These are phyloP conservation scores for Bipolaris victoriae DNA, from an alignment of 2,329 filamentous ascomycete species.

Conservation along the genomic window DNA sequence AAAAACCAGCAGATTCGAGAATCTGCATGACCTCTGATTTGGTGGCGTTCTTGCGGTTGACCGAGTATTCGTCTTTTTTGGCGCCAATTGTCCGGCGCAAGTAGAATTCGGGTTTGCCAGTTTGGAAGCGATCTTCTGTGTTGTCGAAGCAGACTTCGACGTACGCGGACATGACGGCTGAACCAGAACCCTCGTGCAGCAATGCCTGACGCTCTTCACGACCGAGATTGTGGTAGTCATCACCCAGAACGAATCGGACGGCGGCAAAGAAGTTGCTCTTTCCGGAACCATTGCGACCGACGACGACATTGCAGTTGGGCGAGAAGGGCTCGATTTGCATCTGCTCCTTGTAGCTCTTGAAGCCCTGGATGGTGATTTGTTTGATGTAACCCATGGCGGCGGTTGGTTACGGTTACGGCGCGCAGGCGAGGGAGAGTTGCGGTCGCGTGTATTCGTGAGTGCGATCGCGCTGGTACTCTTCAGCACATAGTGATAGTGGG, in stretches of 20 bases:
- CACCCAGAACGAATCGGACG: conserved; percentile 96
- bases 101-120: conserved; percentile 86
- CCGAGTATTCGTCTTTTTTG: conserved; percentile 98
- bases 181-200: conserved; percentile 97
- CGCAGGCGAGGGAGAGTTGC: neutral
- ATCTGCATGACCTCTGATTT: conserved; percentile 95
- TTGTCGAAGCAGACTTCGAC: conserved; percentile 99
- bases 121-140: conserved; percentile 91
- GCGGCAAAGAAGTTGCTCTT: conserved; percentile 99
- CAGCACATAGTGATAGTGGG: conserved; percentile 33
- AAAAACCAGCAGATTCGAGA: conserved; percentile 94
- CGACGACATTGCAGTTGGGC: conserved; percentile 95
- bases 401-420: conserved; percentile 15
- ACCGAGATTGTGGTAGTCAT: conserved; percentile 95
- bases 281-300: conserved; percentile 97
- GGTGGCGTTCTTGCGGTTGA: conserved; percentile 95
- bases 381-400: conserved; percentile 75
- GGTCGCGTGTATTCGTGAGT: conserved; percentile 5
- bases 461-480: conserved; percentile 21
- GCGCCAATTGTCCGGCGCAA: conserved; percentile 92
- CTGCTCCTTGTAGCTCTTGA: conserved; percentile 99
- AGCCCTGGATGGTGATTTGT: conserved; percentile 99
- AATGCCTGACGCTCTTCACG: conserved; percentile 94
- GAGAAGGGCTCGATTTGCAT: conserved; percentile 99
- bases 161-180: conserved; percentile 98